Evolutionary conservation across 495 filamentous ascomycete species (phyloP).

Genomic region (Hypoxylon trugodes): DNA sequence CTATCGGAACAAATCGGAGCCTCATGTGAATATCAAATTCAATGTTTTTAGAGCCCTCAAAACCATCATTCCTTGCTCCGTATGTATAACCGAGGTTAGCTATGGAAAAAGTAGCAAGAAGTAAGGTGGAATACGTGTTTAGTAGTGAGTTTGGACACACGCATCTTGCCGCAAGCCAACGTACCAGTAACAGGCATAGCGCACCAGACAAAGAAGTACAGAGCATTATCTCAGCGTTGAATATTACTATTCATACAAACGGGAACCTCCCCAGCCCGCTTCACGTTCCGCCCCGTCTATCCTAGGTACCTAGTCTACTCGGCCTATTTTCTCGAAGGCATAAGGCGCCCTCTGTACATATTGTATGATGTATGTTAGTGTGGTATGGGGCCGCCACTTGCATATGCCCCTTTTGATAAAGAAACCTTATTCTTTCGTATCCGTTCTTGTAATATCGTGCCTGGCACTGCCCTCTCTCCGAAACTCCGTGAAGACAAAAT

Average conservation of each 20-base stretch:
- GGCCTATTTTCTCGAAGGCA: constrained; percentile 12
- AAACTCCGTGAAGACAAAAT: constrained; percentile 12
- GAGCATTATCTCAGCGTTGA: constrained; percentile 1
- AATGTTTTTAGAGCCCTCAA: neutral
- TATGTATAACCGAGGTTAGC: neutral
- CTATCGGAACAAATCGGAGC: neutral
- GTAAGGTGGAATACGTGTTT: neutral
- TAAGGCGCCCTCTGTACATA: constrained; percentile 21
- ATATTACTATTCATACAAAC: constrained; percentile 18
- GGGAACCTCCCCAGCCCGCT: constrained; percentile 11
- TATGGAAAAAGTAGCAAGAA: neutral
- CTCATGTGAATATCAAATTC: neutral
- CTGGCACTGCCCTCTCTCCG: constrained; percentile 7
- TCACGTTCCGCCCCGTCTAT: constrained; percentile 23
- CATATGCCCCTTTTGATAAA: constrained; percentile 5
- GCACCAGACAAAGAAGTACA: neutral
- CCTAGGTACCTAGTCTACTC: too few species aligned
- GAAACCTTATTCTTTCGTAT: constrained; percentile 5
- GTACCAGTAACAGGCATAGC: neutral
- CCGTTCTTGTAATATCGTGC: constrained; percentile 12
- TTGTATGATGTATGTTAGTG: neutral
- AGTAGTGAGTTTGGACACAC: too few species aligned
- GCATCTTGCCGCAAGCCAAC: too few species aligned
- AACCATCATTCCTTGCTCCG: neutral
- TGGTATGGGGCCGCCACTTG: neutral